phyloP scores from a whole-genome alignment of 352 stramenopile species.

The Phytophthora sojae region DNA sequence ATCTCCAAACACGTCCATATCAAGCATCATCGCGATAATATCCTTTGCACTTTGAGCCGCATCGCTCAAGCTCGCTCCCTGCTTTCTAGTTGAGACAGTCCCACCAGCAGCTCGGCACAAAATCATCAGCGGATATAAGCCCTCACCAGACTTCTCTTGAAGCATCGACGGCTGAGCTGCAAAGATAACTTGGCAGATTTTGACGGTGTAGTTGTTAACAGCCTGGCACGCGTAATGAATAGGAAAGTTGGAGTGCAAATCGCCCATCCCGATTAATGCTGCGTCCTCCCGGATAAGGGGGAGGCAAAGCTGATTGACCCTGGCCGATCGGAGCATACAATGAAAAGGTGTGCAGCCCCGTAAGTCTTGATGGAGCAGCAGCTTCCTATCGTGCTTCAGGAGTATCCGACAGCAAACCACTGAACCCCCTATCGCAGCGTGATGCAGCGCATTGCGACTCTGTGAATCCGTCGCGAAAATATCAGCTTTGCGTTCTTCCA shows the following conservation, averaged over 20 bases:
- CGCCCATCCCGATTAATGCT: conserved; percentile 47
- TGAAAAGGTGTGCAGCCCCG: conserved; percentile 64
- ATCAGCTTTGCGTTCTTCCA: conserved; percentile 53
- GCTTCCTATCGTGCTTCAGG: conserved; percentile 46
- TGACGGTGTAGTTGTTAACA: conserved; percentile 54
- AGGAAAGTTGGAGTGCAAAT: conserved; percentile 55
- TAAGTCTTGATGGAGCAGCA: conserved; percentile 65
- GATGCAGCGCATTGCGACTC: conserved; percentile 63
- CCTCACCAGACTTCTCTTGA: conserved; percentile 47
- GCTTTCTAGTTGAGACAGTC: conserved; percentile 2
- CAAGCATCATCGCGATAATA: conserved; percentile 58
- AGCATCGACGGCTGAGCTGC: conserved; percentile 42
- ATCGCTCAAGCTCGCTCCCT: conserved; percentile 9
- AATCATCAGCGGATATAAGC: conserved; percentile 54
- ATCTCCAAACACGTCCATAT: conserved; percentile 66
- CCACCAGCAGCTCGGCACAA: conserved; percentile 48
- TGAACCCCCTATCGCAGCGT: conserved; percentile 55
- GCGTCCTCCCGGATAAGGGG: conserved; percentile 41
- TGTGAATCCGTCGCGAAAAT: conserved; percentile 56
- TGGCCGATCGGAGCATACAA: conserved; percentile 53
- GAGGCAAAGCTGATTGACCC: conserved; percentile 61
- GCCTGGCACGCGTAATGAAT: conserved; percentile 74
- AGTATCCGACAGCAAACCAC: conserved; percentile 45
- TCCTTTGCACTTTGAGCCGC: conserved; percentile 34
- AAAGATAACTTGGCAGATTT: conserved; percentile 61